These are phyloP conservation scores for Colletotrichum filicis DNA, from an alignment of 2,329 filamentous ascomycete species.

Conservation along the genomic window DNA sequence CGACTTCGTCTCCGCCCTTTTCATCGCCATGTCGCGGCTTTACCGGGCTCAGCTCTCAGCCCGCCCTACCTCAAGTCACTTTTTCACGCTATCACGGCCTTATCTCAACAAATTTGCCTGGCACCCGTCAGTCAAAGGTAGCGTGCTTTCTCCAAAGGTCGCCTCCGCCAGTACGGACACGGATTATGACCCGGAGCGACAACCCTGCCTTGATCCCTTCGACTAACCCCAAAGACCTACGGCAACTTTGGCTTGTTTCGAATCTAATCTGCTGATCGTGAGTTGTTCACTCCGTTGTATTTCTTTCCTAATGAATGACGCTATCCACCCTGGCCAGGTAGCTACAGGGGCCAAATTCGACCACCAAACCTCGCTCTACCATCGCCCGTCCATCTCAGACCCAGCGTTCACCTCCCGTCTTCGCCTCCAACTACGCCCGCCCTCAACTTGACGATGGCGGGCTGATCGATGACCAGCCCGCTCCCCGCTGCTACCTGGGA, in stretches of 20 bases:
- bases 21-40: too few relatives aligned
- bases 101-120: neutral
- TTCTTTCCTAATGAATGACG: too few relatives aligned
- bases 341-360: neutral
- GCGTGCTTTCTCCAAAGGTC: neutral
- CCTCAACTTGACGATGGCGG: neutral
- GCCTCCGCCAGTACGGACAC: neutral
- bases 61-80: too few relatives aligned
- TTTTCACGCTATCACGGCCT: neutral
- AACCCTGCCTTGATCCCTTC: too few relatives aligned
- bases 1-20: too few relatives aligned
- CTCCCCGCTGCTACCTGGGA: too few relatives aligned
- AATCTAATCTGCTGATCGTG: neutral
- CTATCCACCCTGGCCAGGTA: neutral
- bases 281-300: neutral
- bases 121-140: neutral
- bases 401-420: neutral
- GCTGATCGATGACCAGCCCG: neutral
- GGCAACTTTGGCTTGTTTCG: neutral
- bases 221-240: neutral
- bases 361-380: neutral
- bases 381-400: neutral
- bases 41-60: too few relatives aligned
- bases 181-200: too few relatives aligned
- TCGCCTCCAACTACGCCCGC: neutral